Conservation (phyloP, 345 rosid species). For the Ceriops zippeliana region DNA sequence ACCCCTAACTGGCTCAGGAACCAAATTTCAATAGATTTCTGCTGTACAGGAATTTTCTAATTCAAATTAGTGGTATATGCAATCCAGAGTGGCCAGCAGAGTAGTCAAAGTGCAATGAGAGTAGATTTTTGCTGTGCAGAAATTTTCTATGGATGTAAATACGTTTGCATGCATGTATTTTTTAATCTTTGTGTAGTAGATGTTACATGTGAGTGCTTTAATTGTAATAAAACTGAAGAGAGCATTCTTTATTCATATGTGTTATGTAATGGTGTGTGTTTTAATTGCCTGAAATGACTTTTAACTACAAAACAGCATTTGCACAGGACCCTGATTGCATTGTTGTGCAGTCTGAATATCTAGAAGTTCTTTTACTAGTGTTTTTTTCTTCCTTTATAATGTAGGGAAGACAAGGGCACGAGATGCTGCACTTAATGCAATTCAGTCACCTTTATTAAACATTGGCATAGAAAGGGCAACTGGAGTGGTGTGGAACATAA, state of each 20-base stretch:
- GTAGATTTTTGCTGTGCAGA: neutral
- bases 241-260: neutral
- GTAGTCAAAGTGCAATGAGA: too few species aligned
- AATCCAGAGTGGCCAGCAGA: too few species aligned
- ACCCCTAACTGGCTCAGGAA: too few species aligned
- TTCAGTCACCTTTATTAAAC: constrained; percentile 91
- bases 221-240: too few species aligned
- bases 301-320: neutral
- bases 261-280: neutral
- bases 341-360: neutral
- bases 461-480: constrained; percentile 99
- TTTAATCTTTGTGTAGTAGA: too few species aligned
- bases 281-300: constrained; percentile 6
- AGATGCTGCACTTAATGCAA: constrained; percentile 97
- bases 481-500: constrained; percentile 98
- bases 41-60: too few species aligned
- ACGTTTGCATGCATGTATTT: neutral
- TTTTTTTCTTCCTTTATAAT: constrained; percentile 4
- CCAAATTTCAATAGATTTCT: too few species aligned
- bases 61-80: too few species aligned
- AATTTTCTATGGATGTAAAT: neutral
- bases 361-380: neutral
- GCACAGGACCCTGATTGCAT: constrained; percentile 1
- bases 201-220: too few species aligned
- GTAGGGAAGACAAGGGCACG: constrained; percentile 93